Conservation (phyloP, 2,329 filamentous ascomycete species). For the Aspergillus puulaauensis region DNA sequence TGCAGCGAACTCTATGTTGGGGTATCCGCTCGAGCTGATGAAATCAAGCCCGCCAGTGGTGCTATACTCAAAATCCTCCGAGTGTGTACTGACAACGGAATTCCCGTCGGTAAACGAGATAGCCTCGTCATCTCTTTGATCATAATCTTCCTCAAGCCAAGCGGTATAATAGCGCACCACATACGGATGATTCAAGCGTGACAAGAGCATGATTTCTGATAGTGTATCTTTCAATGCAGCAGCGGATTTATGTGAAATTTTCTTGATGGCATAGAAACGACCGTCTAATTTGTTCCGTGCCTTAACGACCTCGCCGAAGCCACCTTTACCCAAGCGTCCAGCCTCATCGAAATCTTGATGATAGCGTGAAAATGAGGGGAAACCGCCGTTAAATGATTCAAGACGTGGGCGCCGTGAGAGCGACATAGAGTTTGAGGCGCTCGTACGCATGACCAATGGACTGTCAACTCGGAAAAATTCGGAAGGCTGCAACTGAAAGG, state of each 20-base stretch:
- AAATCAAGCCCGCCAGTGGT: slow-evolving; percentile 85
- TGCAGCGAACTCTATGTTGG: slow-evolving; percentile 73
- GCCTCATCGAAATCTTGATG: slow-evolving; percentile 87
- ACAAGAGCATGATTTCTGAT: slow-evolving; percentile 83
- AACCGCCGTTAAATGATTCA: slow-evolving; percentile 59
- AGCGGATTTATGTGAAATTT: slow-evolving; percentile 80
- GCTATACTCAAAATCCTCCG: slow-evolving; percentile 60
- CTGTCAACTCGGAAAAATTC: slow-evolving; percentile 45
- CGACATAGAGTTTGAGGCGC: slow-evolving; percentile 45
- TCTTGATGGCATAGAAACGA: slow-evolving; percentile 94
- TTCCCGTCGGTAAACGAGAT: slow-evolving; percentile 56
- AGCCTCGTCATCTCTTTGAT: slow-evolving; percentile 42
- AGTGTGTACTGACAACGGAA: slow-evolving; percentile 34
- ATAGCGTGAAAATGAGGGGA: slow-evolving; percentile 69
- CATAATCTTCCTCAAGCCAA: slow-evolving; percentile 75
- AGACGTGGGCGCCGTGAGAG: slow-evolving; percentile 55
- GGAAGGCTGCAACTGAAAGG: slow-evolving; percentile 68
- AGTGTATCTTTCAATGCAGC: slow-evolving; percentile 63
- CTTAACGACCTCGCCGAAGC: slow-evolving; percentile 95
- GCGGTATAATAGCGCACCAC: slow-evolving; percentile 91
- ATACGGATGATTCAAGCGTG: slow-evolving; percentile 86
- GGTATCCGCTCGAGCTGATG: slow-evolving; percentile 80
- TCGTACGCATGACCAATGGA: slow-evolving; percentile 36
- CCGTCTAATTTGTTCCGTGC: slow-evolving; percentile 92
- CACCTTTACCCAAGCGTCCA: slow-evolving; percentile 84